A percentile compares a stretch with the other conserved stretches of the same genome.
Evolutionary conservation across 2,329 filamentous ascomycete species (phyloP).

Genomic region (Biscogniauxia mediterranea): DNA sequence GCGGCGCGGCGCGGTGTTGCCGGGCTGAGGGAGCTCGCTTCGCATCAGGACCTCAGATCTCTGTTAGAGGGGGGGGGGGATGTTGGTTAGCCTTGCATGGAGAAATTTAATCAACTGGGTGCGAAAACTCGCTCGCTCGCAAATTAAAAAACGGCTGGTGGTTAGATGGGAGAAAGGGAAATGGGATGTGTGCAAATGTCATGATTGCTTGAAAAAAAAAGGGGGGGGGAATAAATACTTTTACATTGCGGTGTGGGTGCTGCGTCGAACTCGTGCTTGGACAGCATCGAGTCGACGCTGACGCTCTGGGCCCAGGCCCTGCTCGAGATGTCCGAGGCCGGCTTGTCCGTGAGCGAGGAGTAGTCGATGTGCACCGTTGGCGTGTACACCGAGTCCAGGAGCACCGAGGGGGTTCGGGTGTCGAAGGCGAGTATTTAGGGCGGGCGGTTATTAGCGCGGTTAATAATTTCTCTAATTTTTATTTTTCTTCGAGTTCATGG

Average conservation of each 20-base stretch:
- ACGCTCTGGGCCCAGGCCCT: constrained; percentile 19
- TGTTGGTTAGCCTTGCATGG: too few relatives aligned
- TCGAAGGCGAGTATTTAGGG: constrained; percentile 28
- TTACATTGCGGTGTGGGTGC: constrained; percentile 23
- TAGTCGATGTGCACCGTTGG: constrained; percentile 27
- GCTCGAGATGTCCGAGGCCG: constrained; percentile 11
- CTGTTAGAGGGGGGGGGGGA: constrained; percentile 1
- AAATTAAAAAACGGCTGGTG: too few relatives aligned
- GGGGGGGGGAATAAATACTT: too few relatives aligned
- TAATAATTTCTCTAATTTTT: background rate
- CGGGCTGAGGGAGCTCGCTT: constrained; percentile 23
- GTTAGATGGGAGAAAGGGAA: background rate
- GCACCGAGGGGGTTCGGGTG: constrained; percentile 10
- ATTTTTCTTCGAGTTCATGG: too few relatives aligned
- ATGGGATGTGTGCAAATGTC: background rate
- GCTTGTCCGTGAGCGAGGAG: constrained; percentile 24
- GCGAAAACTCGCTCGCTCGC: too few relatives aligned
- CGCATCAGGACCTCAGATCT: constrained; percentile 14
- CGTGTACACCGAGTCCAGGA: constrained; percentile 24
- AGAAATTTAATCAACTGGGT: too few relatives aligned
- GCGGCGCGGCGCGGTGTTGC: background rate
- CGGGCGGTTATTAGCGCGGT: background rate
- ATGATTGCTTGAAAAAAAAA: background rate
- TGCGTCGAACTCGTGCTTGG: constrained; percentile 22
- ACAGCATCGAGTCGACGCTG: constrained; percentile 6